Evolutionary conservation across 148 eudicot genomes (phyloP).

Genomic region (Fagopyrum esculentum): DNA sequence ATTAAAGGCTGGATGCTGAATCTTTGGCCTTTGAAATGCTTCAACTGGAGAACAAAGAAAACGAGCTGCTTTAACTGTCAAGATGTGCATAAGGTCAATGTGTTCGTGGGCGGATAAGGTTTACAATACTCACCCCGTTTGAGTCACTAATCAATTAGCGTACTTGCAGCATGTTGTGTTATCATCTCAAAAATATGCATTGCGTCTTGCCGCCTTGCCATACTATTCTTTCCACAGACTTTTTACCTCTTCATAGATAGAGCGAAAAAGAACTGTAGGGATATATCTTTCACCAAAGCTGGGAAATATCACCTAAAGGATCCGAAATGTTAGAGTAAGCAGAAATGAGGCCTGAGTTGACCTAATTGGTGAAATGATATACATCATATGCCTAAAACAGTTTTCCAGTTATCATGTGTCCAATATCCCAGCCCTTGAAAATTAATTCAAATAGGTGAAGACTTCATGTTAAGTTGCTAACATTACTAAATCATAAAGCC

Average conservation of each 20-base stretch:
- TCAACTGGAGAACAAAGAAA: neutral
- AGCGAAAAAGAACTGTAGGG: constrained; percentile 39
- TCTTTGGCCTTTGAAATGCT: neutral
- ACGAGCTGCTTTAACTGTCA: neutral
- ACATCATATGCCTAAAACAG: neutral
- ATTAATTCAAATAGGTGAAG: neutral
- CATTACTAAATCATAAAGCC: neutral
- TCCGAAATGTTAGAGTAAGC: neutral
- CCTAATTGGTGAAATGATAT: neutral
- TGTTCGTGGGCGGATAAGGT: neutral
- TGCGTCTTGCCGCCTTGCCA: neutral
- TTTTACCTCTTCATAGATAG: constrained; percentile 43
- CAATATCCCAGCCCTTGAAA: neutral
- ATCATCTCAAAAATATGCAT: neutral
- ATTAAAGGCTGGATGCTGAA: neutral
- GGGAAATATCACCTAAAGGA: constrained; percentile 62
- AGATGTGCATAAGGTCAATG: neutral
- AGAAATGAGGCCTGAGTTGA: constrained; percentile 4
- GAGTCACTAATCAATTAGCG: neutral
- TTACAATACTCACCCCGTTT: neutral
- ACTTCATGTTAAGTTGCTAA: neutral
- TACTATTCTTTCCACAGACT: constrained; percentile 24
- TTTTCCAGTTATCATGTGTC: neutral
- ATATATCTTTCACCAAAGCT: constrained; percentile 76
- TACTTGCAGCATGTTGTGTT: constrained; percentile 1